These are phyloP conservation scores for Penicillium argentinense DNA, from an alignment of 495 filamentous ascomycete species.

Conservation along the genomic window DNA sequence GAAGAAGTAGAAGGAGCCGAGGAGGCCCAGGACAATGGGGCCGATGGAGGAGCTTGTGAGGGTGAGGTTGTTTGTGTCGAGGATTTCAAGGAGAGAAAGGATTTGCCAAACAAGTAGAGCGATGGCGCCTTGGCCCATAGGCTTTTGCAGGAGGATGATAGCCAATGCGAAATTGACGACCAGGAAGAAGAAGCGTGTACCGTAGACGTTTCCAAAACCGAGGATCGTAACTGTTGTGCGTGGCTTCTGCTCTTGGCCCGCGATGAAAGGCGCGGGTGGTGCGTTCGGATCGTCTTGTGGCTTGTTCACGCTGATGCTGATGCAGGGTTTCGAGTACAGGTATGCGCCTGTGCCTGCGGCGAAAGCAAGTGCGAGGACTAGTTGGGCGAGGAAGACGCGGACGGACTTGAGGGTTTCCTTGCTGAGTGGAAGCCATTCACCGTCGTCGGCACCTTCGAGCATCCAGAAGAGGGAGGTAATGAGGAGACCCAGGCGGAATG, in stretches of 20 bases:
- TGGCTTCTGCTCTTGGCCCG: constrained; percentile 25
- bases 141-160: constrained; percentile 82
- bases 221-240: constrained; percentile 71
- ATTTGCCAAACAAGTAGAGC: constrained; percentile 80
- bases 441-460: constrained; percentile 88
- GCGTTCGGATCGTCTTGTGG: constrained; percentile 27
- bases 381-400: constrained; percentile 73
- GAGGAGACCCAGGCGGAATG: constrained; percentile 73
- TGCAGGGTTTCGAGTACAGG: constrained; percentile 71
- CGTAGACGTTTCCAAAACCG: constrained; percentile 89
- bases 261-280: constrained; percentile 35
- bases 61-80: constrained; percentile 72
- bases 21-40: constrained; percentile 76
- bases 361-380: constrained; percentile 68
- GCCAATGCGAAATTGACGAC: constrained; percentile 72
- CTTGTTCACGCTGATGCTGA: constrained; percentile 54
- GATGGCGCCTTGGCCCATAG: constrained; percentile 87
- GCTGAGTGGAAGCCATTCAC: constrained; percentile 69
- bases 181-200: constrained; percentile 85
- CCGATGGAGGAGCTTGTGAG: constrained; percentile 68
- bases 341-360: constrained; percentile 69
- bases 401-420: constrained; percentile 67
- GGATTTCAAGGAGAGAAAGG: constrained; percentile 81
- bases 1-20: constrained; percentile 94
- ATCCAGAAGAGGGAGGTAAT: constrained; percentile 82